Evolutionary conservation across 2,329 filamentous ascomycete species (phyloP).

Genomic region (Fusarium bulbicola): DNA sequence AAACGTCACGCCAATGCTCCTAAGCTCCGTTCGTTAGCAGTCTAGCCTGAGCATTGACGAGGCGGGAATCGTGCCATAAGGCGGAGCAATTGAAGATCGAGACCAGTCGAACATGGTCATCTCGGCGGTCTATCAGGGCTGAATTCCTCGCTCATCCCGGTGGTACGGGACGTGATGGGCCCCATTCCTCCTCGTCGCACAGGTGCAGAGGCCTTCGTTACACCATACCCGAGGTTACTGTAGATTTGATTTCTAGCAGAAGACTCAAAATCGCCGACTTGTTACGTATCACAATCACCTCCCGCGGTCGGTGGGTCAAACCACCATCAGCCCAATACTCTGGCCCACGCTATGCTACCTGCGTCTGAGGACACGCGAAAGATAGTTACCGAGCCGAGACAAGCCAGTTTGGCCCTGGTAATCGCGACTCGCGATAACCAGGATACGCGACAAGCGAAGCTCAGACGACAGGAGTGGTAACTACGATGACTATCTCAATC

Average conservation of each 20-base stretch:
- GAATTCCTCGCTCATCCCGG: slow-evolving; percentile 40
- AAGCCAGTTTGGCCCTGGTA: slow-evolving; percentile 3
- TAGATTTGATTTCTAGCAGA: slow-evolving; percentile 8
- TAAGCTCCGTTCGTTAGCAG: slow-evolving; percentile 36
- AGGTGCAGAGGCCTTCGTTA: slow-evolving; percentile 21
- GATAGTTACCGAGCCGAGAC: slow-evolving; percentile 21
- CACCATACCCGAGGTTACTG: slow-evolving; percentile 34
- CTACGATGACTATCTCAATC: slow-evolving; percentile 7
- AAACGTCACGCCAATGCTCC: slow-evolving; percentile 38
- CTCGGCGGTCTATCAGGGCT: slow-evolving; percentile 15
- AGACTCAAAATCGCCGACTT: slow-evolving; percentile 20
- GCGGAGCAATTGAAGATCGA: slow-evolving; percentile 42
- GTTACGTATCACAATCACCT: slow-evolving; percentile 7
- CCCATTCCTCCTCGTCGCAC: slow-evolving; percentile 31
- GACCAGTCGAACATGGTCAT: slow-evolving; percentile 38
- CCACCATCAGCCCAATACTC: not conserved
- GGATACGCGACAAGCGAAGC: slow-evolving; percentile 1
- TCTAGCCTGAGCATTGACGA: slow-evolving; percentile 24
- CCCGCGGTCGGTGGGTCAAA: not conserved
- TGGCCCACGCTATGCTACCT: not conserved
- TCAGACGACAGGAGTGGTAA: slow-evolving; percentile 18
- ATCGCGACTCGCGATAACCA: not conserved
- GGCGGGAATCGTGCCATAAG: slow-evolving; percentile 43
- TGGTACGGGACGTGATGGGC: slow-evolving; percentile 40
- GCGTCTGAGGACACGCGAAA: slow-evolving; percentile 20